Conservation (phyloP, 257 asterid species). For the Scutellaria minor region DNA sequence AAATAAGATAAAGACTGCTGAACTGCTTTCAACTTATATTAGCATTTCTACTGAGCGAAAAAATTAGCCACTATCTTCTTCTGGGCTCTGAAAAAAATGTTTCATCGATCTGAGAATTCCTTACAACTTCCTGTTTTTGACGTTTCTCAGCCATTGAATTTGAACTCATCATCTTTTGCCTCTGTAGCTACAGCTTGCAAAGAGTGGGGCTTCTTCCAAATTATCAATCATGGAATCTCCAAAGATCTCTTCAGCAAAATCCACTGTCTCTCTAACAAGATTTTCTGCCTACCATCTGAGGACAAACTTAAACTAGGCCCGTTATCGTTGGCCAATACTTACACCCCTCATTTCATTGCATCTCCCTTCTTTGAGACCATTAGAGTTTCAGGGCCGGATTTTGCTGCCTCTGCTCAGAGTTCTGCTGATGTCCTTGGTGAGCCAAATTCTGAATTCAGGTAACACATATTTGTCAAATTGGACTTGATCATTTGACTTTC, state of each 20-base stretch:
- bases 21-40: background rate
- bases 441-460: constrained; percentile 56
- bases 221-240: constrained; percentile 71
- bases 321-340: constrained; percentile 51
- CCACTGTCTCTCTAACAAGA: constrained; percentile 46
- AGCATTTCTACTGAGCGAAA: constrained; percentile 27
- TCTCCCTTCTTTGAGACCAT: constrained; percentile 79
- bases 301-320: constrained; percentile 65
- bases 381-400: constrained; percentile 65
- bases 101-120: constrained; percentile 48
- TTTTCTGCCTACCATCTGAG: constrained; percentile 58
- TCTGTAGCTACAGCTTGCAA: constrained; percentile 61
- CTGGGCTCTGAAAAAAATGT: constrained; percentile 42
- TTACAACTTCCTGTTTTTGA: constrained; percentile 64
- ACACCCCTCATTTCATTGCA: constrained; percentile 79
- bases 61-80: constrained; percentile 10
- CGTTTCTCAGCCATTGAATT: constrained; percentile 52
- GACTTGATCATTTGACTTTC: background rate
- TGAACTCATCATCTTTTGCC: constrained; percentile 43
- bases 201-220: constrained; percentile 79
- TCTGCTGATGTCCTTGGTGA: constrained; percentile 47
- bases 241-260: constrained; percentile 55
- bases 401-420: constrained; percentile 50
- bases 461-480: constrained; percentile 6
- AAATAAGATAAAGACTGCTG: background rate